A percentile compares a stretch with the other conserved stretches of the same genome.
Conservation (phyloP, 2,329 filamentous ascomycete genomes). For the Mycocentrospora acerina region DNA sequence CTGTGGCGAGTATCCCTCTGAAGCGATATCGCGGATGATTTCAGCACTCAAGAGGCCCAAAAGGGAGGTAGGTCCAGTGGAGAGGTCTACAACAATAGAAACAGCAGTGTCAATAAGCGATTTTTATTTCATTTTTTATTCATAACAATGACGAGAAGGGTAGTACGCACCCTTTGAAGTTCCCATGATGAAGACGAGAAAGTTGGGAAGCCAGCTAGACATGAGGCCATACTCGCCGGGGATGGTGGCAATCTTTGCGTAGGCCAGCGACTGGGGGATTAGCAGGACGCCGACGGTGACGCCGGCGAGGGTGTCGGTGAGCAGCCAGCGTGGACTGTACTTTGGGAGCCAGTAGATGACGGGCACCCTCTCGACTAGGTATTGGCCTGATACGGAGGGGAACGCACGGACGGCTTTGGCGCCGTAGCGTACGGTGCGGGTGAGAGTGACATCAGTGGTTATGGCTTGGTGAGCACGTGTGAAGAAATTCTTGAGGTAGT, state of each 20-base stretch:
- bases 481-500: conserved; percentile 19
- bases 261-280: conserved; percentile 93
- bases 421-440: conserved; percentile 30
- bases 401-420: conserved; percentile 42
- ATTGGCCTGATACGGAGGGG: conserved; percentile 57
- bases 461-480: conserved; percentile 18
- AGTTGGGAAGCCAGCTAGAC: conserved; percentile 91
- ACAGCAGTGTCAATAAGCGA: not conserved
- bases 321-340: conserved; percentile 62
- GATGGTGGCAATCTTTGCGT: conserved; percentile 90
- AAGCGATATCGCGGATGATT: conserved; percentile 56
- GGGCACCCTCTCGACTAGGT: conserved; percentile 62
- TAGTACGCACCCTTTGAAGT: conserved; percentile 48
- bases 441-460: conserved; percentile 30
- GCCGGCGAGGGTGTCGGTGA: conserved; percentile 64
- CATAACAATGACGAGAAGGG: no score
- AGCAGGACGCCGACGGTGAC: conserved; percentile 75
- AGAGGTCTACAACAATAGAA: conserved; percentile 61
- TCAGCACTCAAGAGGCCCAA: conserved; percentile 65
- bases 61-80: conserved; percentile 64
- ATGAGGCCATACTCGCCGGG: conserved; percentile 83
- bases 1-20: conserved; percentile 54
- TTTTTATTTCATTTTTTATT: no score
- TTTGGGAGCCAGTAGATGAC: conserved; percentile 64
- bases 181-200: conserved; percentile 97